Base-by-base conservation (phyloP, 2,329 filamentous ascomycete species). In the Xylaria polymorpha region DNA sequence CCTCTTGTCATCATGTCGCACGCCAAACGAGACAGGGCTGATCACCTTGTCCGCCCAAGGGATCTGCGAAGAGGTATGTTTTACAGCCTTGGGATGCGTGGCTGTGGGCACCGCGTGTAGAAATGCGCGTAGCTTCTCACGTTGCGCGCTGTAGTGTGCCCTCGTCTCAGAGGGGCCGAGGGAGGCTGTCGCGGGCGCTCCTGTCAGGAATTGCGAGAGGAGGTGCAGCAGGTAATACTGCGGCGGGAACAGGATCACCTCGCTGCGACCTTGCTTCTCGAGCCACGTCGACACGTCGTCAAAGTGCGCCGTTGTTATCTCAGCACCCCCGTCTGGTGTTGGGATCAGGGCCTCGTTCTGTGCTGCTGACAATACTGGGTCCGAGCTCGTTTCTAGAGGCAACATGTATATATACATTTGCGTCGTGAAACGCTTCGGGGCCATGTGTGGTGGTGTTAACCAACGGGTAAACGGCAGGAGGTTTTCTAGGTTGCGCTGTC, bases 351-450 rank as follows among this genome's bases (percentile, higher is more conserved):
- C 88, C 76, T 86, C 86, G 71, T 73, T 82, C 76, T 74, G 83
- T 78, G 73, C 83, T 72, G 56, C 81, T 58, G 71, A 81, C 69
- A 76, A 80, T 8, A 73, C 70, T 1, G 74, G 66, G 59, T 78
- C 76, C 15, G 67, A 29, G 35, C 61, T 61, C 2, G 70, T 68
- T 9, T 75, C 73, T 0, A 90, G 81, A 0, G 94, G 94, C 2
- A 98, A 85, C 80, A 97, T 91, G 81, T 97, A 97, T 12, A 98
- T 80, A 81, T 98, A 99, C 95, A 98, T 98, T 78, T 98, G 94
- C 0, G 95, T 98, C 0, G 92, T 93, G 82, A 97, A 99, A 55
- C 96, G 88, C 74, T 91, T 93, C 0, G 90, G 87, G 1, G 91
- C 83, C 70, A 44, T 44, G 25, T 87, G 89, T 0, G 84, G 80